Conservation (phyloP, 768 basidiomycete genomes). For the Pleurotus cornucopiae region DNA sequence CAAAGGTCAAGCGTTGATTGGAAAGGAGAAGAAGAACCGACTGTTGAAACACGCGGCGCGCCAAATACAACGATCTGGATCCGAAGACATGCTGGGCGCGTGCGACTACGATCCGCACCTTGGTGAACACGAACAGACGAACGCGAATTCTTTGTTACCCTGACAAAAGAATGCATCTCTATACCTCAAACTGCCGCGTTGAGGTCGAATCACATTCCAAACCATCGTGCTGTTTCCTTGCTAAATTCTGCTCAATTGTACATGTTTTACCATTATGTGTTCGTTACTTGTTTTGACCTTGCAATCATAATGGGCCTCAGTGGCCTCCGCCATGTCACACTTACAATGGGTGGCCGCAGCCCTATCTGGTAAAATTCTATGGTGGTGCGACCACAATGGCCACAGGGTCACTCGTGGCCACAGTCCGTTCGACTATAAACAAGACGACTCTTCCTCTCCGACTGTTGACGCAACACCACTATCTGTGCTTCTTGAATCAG, state of each 20-base stretch:
- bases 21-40: slow-evolving; percentile 9
- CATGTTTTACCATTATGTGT: too few species aligned
- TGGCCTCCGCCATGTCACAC: too few species aligned
- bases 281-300: too few species aligned
- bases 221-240: too few species aligned
- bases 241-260: too few species aligned
- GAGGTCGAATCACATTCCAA: too few species aligned
- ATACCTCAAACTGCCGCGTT: too few species aligned
- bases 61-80: slow-evolving; percentile 37
- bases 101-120: slow-evolving; percentile 38
- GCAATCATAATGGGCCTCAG: too few species aligned
- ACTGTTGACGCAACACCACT: not conserved
- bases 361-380: too few species aligned
- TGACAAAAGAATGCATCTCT: not conserved
- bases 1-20: slow-evolving; percentile 13
- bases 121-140: slow-evolving; percentile 21
- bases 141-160: not conserved
- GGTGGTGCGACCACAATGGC: not conserved
- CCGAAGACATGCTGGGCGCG: slow-evolving; percentile 31
- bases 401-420: too few species aligned
- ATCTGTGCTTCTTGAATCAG: not conserved
- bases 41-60: not conserved
- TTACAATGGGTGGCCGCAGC: too few species aligned
- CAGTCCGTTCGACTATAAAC: not conserved
- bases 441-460: not conserved